Evolutionary conservation across 257 asterid species (phyloP), one percentile per base, ranked within the genome.

Genomic region (Henckelia pumila): DNA sequence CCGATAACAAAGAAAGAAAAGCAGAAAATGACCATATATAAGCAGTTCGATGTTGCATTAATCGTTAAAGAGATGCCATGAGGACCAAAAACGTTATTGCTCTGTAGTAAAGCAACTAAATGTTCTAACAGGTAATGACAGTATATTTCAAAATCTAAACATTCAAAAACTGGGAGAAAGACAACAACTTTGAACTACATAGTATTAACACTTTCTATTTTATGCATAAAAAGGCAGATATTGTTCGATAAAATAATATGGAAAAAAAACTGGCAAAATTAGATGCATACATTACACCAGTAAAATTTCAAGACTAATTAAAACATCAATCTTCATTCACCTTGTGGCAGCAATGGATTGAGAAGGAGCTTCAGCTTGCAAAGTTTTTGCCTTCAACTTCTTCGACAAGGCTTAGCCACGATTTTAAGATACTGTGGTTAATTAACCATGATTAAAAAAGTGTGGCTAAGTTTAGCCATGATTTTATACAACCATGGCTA

Each of bases 281-380:
- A 32, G 37, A 32, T 32, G 37, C 26, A 35, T 17, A 58, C n/a
- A n/a, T n/a, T n/a, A n/a, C 57, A 33, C 52, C 52, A 61, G 56
- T 50, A 63, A 47, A 56, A 52, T 61, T 23, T n/a, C 6, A 30
- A 25, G 19, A 50, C 5, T 8, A 0, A n/a, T n/a, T n/a, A n/a
- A n/a, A 30, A 23, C 37, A 33, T 4, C 26, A 58, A 61, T 3
- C 25, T 10, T 50, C 5, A 69, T 29, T 6, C 26, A 87, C 99
- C 99, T 87, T 30, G 99, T 91, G 14, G 99, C 99, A 2, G 97
- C 96, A 71, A 94, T 85, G 75, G 97, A 90, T 59, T 93, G 97
- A 10, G 96, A 84, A 13, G 96, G 96, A 79, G 96, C 92, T 80
- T 93, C 97, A n/a, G 95, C 76, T 71, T 97, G 81, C 62, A 85